phyloP scores from a whole-genome alignment of 495 filamentous ascomycete genomes.

The Penicillium argentinense region DNA sequence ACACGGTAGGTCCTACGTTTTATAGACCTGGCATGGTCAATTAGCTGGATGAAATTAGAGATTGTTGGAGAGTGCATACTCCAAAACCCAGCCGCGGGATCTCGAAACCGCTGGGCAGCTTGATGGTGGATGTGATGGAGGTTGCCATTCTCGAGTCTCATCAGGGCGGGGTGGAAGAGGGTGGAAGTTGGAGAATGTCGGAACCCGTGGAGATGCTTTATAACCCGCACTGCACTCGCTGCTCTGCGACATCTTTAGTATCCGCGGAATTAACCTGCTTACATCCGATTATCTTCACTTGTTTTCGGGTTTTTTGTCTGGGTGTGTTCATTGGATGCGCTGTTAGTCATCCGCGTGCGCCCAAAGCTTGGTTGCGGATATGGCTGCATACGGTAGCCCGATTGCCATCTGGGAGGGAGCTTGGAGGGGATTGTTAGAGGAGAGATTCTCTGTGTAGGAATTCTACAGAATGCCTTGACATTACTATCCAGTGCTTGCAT shows the following conservation, averaged over 20 bases:
- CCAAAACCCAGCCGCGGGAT: slow-evolving; percentile 71
- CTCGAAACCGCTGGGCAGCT: slow-evolving; percentile 68
- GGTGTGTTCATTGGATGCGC: neutral
- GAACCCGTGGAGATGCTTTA: neutral
- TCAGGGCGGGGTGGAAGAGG: neutral
- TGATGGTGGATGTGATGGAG: slow-evolving; percentile 40
- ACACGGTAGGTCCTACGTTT: slow-evolving; percentile 50
- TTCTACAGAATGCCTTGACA: too few species aligned
- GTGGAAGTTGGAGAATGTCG: neutral
- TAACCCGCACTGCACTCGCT: too few species aligned
- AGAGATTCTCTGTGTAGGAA: too few species aligned
- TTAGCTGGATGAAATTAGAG: neutral
- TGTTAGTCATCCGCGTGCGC: neutral
- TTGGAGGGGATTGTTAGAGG: too few species aligned
- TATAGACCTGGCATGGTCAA: slow-evolving; percentile 56
- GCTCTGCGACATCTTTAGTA: too few species aligned
- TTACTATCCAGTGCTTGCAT: too few species aligned
- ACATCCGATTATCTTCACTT: neutral
- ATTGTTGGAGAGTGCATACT: slow-evolving; percentile 35
- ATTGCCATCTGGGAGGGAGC: too few species aligned
- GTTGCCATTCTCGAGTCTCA: slow-evolving; percentile 15
- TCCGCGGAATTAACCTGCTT: neutral
- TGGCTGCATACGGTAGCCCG: neutral
- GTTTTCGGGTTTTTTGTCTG: neutral
- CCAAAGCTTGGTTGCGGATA: slow-evolving; percentile 1